A percentile compares a stretch with the other conserved stretches of the same genome.
These are phyloP conservation scores for Lactarius hengduanensis DNA, from an alignment of 768 basidiomycete species.

Conservation along the genomic window DNA sequence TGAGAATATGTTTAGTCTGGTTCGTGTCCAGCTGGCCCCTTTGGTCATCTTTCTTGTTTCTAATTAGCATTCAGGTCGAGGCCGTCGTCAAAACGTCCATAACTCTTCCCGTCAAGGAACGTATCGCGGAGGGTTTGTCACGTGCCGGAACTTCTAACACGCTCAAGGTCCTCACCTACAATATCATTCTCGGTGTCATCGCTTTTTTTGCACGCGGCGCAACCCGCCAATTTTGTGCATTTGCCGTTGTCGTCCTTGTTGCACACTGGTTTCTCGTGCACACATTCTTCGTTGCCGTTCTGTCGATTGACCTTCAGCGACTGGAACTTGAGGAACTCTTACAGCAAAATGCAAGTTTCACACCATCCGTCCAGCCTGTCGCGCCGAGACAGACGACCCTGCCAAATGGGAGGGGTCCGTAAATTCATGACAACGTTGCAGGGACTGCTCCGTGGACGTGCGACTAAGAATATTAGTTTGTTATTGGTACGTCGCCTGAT, in stretches of 20 bases:
- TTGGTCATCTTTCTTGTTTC: slow-evolving; percentile 30
- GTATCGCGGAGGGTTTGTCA: slow-evolving; percentile 88
- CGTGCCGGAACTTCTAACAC: slow-evolving; percentile 90
- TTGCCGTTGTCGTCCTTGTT: slow-evolving; percentile 90
- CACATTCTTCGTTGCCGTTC: slow-evolving; percentile 91
- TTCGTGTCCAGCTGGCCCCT: slow-evolving; percentile 39
- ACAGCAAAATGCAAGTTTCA: slow-evolving; percentile 61
- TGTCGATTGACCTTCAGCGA: slow-evolving; percentile 94
- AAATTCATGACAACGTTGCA: slow-evolving; percentile 44
- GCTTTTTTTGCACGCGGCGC: slow-evolving; percentile 74
- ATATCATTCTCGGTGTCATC: slow-evolving; percentile 72
- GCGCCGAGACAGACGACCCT: slow-evolving; percentile 25
- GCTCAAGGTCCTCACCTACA: slow-evolving; percentile 87
- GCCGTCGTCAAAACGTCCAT: slow-evolving; percentile 83
- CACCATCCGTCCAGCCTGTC: slow-evolving; percentile 42
- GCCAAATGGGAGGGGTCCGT: slow-evolving; percentile 44
- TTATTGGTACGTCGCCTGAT: slow-evolving; percentile 52
- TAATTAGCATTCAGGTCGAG: slow-evolving; percentile 58
- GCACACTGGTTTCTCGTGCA: slow-evolving; percentile 98
- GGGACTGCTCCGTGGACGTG: slow-evolving; percentile 59
- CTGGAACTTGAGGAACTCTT: slow-evolving; percentile 90
- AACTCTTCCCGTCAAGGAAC: slow-evolving; percentile 84
- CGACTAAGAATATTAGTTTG: slow-evolving; percentile 77
- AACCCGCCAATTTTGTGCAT: slow-evolving; percentile 89
- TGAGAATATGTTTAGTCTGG: slow-evolving; percentile 96